Evolutionary conservation across 257 asterid species (phyloP).

Genomic region (Nicotiana sylvestris): DNA sequence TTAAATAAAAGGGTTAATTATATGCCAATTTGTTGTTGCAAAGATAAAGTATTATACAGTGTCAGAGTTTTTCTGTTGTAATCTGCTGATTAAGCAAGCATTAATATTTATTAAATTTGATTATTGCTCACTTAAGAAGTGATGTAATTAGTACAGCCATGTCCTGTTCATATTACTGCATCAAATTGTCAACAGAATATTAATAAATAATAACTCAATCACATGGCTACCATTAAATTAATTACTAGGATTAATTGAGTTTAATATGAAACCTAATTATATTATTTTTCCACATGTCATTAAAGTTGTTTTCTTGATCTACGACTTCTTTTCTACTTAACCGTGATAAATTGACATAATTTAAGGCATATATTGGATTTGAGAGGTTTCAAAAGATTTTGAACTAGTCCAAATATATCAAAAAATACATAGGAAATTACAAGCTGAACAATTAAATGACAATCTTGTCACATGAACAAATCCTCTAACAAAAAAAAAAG

Average conservation of each 20-base stretch:
- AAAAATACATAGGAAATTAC: not conserved
- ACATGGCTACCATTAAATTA: not conserved
- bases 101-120: constrained; percentile 8
- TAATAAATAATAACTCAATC: not conserved
- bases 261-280: not conserved
- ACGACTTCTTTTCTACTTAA: not conserved
- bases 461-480: constrained; percentile 14
- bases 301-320: not conserved
- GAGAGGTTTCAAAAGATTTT: not conserved
- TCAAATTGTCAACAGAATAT: not conserved
- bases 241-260: not conserved
- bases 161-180: constrained; percentile 25
- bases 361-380: not conserved
- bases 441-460: not conserved
- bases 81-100: constrained; percentile 24
- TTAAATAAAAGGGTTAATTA: constrained; percentile 6
- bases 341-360: not conserved
- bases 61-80: constrained; percentile 16
- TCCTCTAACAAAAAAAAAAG: not conserved
- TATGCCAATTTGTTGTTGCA: not conserved
- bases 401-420: not conserved
- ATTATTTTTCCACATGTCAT: not conserved
- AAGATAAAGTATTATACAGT: not conserved
- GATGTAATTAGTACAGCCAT: constrained; percentile 26
- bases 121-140: constrained; percentile 16